Evolutionary conservation across 805 yeast genomes (phyloP), one percentile per base, ranked within the genome.

Genomic region (Candida maesae): DNA sequence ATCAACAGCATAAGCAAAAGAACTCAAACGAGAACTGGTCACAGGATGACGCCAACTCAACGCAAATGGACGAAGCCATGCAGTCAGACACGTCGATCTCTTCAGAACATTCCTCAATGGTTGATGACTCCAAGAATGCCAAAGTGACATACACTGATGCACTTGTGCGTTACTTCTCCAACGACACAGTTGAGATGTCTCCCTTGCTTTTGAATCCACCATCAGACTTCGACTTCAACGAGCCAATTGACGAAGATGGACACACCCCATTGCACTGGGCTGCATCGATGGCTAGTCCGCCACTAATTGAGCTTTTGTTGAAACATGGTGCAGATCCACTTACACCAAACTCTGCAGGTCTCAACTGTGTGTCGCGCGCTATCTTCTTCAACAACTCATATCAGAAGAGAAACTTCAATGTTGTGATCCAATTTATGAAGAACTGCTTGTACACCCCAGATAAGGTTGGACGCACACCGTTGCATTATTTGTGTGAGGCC

Each of bases 241-340:
- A 74, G 44, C 71, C 81, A 3, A 79, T 85, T 16, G 95, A 85
- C 53, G 79, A 78, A 45, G 93, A 85, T 50, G 91, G 91, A 0
- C 89, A 85, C 55, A 80, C 90, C 0, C 77, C 89, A 1, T 67
- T 85, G 39, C 95, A 85, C 59, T 85, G 95, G 95, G 93, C 95
- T 0, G 73, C 87, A 23, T 81, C 93, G 0, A 74, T 85, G 79
- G 91, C 86, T 1, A 76, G 80, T 44, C 56, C 73, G n/a, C 69
- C 73, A 6, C 67, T 84, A 45, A 71, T 82, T 14, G 79, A 78
- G 47, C 65, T 78, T 21, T 56, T 84, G 21, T 51, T 83, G 16
- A 66, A 74, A 4, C 71, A 79, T 44, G 78, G 82, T 19, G 85
- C 87, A 2, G 79, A 80, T 52, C 81, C 84, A 4, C 47, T 74